Base-by-base conservation (phyloP, 768 basidiomycete genomes). In the Suillus discolor region DNA sequence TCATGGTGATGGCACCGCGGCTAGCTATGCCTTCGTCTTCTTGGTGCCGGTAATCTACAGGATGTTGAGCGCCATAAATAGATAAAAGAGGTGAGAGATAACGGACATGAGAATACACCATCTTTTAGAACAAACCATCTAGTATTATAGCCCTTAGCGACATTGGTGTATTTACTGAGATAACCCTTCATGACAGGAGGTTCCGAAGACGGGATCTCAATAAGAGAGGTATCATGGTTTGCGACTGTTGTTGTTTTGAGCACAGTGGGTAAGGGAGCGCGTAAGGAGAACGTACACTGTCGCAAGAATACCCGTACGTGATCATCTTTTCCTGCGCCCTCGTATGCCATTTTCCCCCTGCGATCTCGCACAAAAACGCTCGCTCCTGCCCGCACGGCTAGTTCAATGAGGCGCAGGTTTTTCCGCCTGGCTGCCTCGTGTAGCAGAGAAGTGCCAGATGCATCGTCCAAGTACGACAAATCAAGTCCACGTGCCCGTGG, bases 41-140 rank as follows among this genome's bases (percentile, higher is more conserved):
- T 72, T 95, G 92, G 69, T 91, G 89, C 20, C 92, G 89, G 73
- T 93, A 97, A 75, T 94, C 91, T 77, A 16, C 4, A 44, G 7
- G 9, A 38, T 15, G 23, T 34, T 61, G 53, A 12, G 65, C 42
- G 51, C 55, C 57, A 62, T 53, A 34, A 62, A 53, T 41, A 20
- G 44, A 44, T 34, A 23, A 20, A 60, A 6, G 64, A 25, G 28
- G 44, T 3, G 42, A 55, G 57, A 39, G 60, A 18, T 41, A 1
- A 84, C 91, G 31, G 73, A 93, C 93, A 95, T 20, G 92, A 93
- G n/a, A 96, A 75, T 31, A 92, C 81, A 0, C 94, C 96, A 62
- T 90, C 86, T 71, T 92, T 89, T 23, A 97, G 84, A 0, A 97
- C 93, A 72, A 98, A 97, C 94, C 95, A 97, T 1, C 96, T 83